phyloP scores from a whole-genome alignment of 495 filamentous ascomycete genomes.

The Delitschia confertaspora region DNA sequence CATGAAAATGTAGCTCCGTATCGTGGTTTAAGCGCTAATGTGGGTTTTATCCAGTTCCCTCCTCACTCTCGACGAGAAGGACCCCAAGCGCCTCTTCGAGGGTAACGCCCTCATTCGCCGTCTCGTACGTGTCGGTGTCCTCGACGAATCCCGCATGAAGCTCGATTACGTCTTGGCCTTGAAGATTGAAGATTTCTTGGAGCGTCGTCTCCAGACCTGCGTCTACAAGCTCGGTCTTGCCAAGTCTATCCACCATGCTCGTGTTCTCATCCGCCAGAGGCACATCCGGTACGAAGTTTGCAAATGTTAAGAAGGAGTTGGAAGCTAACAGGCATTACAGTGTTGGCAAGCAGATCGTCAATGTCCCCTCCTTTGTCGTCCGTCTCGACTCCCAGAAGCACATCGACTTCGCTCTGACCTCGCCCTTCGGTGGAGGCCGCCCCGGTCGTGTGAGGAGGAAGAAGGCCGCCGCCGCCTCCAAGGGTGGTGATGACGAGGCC shows the following conservation, averaged over 20 bases:
- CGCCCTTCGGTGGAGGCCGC: conserved; percentile 94
- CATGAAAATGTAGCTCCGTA: no score
- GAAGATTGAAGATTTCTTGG: conserved; percentile 97
- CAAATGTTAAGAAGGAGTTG: no score
- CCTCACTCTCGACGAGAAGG: conserved; percentile 99
- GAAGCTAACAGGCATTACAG: conserved; percentile 32
- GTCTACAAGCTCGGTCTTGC: conserved; percentile 99
- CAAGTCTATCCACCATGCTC: conserved; percentile 99
- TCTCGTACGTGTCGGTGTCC: conserved; percentile 98
- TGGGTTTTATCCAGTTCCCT: conserved; percentile 62
- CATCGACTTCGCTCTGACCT: conserved; percentile 97
- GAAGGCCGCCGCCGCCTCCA: conserved; percentile 94
- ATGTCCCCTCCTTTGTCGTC: conserved; percentile 97
- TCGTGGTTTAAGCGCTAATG: neutral
- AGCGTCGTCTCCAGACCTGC: conserved; percentile 97
- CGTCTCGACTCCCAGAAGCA: conserved; percentile 99
- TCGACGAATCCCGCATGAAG: conserved; percentile 99
- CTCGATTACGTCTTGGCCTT: conserved; percentile 99
- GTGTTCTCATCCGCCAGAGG: conserved; percentile 96
- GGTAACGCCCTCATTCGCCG: conserved; percentile 99
- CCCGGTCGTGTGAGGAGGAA: conserved; percentile 95
- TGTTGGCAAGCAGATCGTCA: conserved; percentile 99
- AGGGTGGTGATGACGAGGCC: conserved; percentile 73
- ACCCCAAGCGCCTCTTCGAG: conserved; percentile 99
- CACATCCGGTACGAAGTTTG: conserved; percentile 75